Conservation (phyloP, 225 moss, liverwort and hornwort genomes). For the Pseudisothecium myosuroides region DNA sequence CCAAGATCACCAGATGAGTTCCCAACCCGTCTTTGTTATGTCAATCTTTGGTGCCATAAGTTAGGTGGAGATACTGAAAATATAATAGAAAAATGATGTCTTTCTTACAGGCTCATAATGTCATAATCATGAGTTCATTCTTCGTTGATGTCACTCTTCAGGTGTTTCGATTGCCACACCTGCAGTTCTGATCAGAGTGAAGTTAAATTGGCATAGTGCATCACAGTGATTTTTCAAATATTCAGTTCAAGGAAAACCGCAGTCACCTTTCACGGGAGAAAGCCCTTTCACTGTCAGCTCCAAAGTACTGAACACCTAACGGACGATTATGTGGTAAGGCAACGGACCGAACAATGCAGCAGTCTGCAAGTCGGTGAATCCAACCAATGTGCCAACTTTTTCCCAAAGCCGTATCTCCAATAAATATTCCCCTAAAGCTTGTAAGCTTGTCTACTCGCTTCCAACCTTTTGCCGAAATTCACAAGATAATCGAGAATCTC, state of each 20-base stretch:
- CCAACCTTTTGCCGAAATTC: background rate
- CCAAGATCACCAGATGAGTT: background rate
- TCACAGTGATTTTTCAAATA: background rate
- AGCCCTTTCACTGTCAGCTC: background rate
- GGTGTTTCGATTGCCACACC: background rate
- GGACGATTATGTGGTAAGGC: background rate
- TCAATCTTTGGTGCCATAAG: background rate
- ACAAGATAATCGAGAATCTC: too few relatives aligned
- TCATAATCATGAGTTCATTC: background rate
- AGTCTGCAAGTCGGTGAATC: background rate
- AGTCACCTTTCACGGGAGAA: background rate
- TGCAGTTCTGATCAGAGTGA: background rate
- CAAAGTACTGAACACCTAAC: too few relatives aligned
- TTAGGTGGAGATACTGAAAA: background rate
- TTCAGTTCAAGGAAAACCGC: background rate
- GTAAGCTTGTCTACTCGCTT: background rate
- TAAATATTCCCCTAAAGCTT: background rate
- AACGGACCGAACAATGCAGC: background rate
- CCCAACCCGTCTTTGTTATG: background rate
- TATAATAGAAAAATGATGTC: background rate
- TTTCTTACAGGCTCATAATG: background rate
- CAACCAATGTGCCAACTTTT: background rate
- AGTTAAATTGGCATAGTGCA: background rate
- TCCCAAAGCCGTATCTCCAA: too few relatives aligned
- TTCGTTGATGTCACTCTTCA: background rate